phyloP scores from a whole-genome alignment of 2,329 filamentous ascomycete species.

The Phoma herbarum region DNA sequence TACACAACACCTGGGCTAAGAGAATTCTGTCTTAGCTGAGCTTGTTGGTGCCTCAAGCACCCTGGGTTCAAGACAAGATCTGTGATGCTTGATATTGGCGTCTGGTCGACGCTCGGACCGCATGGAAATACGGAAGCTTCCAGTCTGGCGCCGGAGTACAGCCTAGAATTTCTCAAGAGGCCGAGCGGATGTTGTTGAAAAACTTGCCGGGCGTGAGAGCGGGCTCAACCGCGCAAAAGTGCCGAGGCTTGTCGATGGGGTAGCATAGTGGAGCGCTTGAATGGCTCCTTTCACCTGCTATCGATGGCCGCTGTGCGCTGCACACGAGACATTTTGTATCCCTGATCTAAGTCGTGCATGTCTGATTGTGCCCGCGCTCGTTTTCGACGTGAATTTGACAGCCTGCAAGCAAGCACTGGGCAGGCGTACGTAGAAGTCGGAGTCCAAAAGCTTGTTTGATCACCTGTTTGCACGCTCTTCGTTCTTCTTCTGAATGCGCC shows the following conservation, averaged over 20 bases:
- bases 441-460: neutral
- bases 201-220: neutral
- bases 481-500: conserved; percentile 47
- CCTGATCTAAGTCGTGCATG: neutral
- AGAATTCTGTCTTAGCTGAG: no score
- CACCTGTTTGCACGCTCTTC: conserved; percentile 24
- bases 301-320: neutral
- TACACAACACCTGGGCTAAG: no score
- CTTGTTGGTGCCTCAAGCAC: no score
- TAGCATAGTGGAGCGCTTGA: neutral
- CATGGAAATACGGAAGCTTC: no score
- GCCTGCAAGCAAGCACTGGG: neutral
- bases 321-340: neutral
- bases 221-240: neutral
- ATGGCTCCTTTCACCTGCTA: neutral
- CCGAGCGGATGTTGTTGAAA: neutral
- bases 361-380: neutral
- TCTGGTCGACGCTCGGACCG: no score
- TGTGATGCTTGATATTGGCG: no score
- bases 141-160: neutral
- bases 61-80: no score
- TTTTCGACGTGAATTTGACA: neutral
- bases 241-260: neutral
- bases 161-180: neutral
- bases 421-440: neutral